These are phyloP conservation scores for Stagonosporopsis rhizophila DNA, from an alignment of 2,329 filamentous ascomycete genomes.

Conservation along the genomic window DNA sequence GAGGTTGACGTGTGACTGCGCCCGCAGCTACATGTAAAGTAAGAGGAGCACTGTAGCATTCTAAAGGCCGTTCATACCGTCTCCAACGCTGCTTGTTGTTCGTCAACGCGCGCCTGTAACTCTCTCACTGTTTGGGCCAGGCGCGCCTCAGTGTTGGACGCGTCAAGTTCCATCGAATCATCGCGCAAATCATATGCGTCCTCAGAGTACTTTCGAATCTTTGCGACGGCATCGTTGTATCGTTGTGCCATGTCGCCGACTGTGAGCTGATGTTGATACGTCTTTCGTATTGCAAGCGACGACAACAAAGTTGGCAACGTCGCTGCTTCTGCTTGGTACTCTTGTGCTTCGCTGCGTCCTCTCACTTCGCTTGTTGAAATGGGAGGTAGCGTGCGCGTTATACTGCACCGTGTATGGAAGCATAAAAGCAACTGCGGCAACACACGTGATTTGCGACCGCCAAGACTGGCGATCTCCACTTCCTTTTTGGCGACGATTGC, in stretches of 20 bases:
- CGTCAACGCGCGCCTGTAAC: conserved; percentile 63
- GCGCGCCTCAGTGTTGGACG: conserved; percentile 57
- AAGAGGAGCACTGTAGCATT: neutral
- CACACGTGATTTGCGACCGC: conserved; percentile 33
- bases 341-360: neutral
- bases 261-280: conserved; percentile 7
- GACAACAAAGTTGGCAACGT: conserved; percentile 9
- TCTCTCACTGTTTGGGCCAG: conserved; percentile 73
- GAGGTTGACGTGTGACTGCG: conserved; percentile 33
- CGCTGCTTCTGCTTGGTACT: conserved; percentile 1
- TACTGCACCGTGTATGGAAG: conserved; percentile 2
- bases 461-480: conserved; percentile 28
- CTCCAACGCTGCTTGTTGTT: conserved; percentile 57
- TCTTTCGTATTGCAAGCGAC: conserved; percentile 5
- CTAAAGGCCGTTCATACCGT: conserved; percentile 44
- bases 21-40: conserved; percentile 53
- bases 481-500: conserved; percentile 31
- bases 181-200: conserved; percentile 33
- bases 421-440: neutral
- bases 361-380: neutral
- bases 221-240: conserved; percentile 24
- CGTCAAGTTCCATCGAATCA: conserved; percentile 47
- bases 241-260: conserved; percentile 32
- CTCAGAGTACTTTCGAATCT: conserved; percentile 41
- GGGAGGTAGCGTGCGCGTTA: neutral